These are phyloP conservation scores for Microcyclospora pomicola DNA, from an alignment of 2,329 filamentous ascomycete species.

Conservation along the genomic window DNA sequence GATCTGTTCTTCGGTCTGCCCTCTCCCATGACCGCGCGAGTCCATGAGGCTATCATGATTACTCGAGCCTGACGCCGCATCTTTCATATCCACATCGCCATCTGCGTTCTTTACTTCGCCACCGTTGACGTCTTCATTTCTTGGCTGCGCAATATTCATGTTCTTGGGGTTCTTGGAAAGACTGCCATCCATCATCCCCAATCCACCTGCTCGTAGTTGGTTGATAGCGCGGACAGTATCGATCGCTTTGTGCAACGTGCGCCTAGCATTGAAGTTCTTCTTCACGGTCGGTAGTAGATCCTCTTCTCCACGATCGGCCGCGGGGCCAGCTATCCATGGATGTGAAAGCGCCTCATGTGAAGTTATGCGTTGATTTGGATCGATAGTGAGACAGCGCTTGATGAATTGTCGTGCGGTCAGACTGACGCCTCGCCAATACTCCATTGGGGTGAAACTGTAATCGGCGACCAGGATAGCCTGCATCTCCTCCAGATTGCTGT, in stretches of 20 bases:
- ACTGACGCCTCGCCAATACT: constrained; percentile 95
- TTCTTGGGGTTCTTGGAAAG: constrained; percentile 40
- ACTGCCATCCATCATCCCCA: constrained; percentile 44
- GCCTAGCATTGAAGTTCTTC: constrained; percentile 56
- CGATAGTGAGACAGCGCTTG: constrained; percentile 77
- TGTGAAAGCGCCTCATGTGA: constrained; percentile 62
- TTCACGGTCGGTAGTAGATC: constrained; percentile 52
- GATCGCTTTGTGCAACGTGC: constrained; percentile 53
- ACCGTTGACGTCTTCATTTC: constrained; percentile 13
- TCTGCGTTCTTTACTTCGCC: not conserved
- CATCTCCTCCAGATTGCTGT: constrained; percentile 98
- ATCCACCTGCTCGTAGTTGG: constrained; percentile 47
- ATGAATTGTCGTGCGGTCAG: constrained; percentile 79
- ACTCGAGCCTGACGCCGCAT: constrained; percentile 9
- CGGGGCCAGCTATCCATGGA: constrained; percentile 48
- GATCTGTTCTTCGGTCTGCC: constrained; percentile 50
- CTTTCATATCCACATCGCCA: constrained; percentile 29
- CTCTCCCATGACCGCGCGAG: constrained; percentile 43
- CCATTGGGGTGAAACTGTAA: constrained; percentile 84
- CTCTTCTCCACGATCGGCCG: constrained; percentile 32
- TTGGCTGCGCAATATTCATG: constrained; percentile 7
- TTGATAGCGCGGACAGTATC: constrained; percentile 56
- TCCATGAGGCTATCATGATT: constrained; percentile 32
- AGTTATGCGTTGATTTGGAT: constrained; percentile 76
- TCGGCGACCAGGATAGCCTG: constrained; percentile 94